Conservation (phyloP, 1,284 basidiomycete species). For the Rhodotorula sp. region DNA sequence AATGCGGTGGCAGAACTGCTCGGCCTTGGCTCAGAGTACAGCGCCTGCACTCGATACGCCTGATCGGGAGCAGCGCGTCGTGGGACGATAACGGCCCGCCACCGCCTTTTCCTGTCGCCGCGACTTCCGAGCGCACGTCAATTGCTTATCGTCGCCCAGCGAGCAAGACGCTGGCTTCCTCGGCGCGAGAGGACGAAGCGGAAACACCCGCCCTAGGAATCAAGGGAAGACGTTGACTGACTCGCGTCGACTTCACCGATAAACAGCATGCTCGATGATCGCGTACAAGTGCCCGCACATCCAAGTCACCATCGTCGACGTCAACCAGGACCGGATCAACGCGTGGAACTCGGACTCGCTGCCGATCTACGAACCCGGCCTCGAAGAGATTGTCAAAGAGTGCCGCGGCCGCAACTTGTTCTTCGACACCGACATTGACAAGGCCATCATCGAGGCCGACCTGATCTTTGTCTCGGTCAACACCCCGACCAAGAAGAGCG, state of each 20-base stretch:
- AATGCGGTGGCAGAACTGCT: not conserved
- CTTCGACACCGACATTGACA: slow-evolving; percentile 94
- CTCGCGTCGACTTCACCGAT: too few species aligned
- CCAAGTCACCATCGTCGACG: slow-evolving; percentile 93
- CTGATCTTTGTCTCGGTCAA: slow-evolving; percentile 69
- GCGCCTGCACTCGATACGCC: too few species aligned
- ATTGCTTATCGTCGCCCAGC: too few species aligned
- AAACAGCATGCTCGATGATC: slow-evolving; percentile 43
- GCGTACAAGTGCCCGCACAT: slow-evolving; percentile 94
- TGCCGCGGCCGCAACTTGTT: slow-evolving; percentile 93
- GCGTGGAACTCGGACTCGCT: slow-evolving; percentile 77
- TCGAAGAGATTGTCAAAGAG: slow-evolving; percentile 85
- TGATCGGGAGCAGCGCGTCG: too few species aligned
- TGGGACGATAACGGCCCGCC: too few species aligned
- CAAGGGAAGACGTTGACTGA: not conserved
- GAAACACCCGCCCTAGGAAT: too few species aligned
- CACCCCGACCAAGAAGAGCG: slow-evolving; percentile 97
- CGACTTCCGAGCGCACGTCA: too few species aligned
- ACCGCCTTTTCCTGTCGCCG: too few species aligned
- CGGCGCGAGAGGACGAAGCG: too few species aligned
- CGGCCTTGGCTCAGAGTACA: too few species aligned
- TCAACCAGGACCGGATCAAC: slow-evolving; percentile 90
- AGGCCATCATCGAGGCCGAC: slow-evolving; percentile 87
- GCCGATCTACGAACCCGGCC: slow-evolving; percentile 95
- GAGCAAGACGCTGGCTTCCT: too few species aligned